Evolutionary conservation across 805 yeast genomes (phyloP), one percentile per base, ranked within the genome.

Genomic region (Metschnikowia hibisci): DNA sequence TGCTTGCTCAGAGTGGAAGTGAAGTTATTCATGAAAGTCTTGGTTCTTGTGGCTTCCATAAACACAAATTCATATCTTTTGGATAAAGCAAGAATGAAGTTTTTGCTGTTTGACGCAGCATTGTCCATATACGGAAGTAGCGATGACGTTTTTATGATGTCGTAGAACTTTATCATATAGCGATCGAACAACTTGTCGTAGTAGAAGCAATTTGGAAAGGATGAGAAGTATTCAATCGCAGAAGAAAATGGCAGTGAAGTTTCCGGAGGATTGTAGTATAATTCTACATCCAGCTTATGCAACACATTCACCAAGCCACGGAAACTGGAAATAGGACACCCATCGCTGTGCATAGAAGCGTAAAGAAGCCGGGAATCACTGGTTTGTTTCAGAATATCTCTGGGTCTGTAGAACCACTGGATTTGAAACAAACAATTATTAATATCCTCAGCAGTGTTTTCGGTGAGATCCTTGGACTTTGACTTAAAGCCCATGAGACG

Each of bases 391-490:
- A 84, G 80, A 29, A 90, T 83, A 58, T 89, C 97, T 45, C 90
- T 66, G 1, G 96, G 91, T 39, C 99, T 72, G 58, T 88, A 87
- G 62, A 83, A 84, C 97, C 97, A 90, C 63, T 90, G 90, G 51
- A 91, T 81, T 47, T 81, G 81, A 52, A 87, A 78, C 45, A 64
- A 58, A 59, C 71, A 84, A 39, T 73, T 71, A 23, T 72, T 73
- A 2, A 84, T 82, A 29, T 43, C 44, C 16, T 43, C 52, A 25
- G 32, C 26, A 29, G 43, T 41, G 14, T 43, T 27, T 20, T 41
- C 52, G 8, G 33, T 27, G 26, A 20, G 32, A 23, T 32, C 29
- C 28, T 43, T 45, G 32, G 34, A 39, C 28, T 47, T 48, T 14
- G 44, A 30, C 32, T 39, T 63, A 52, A 89, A 87, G 12, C 90